Evolutionary conservation across 2,329 filamentous ascomycete species (phyloP), one percentile per base, ranked within the genome.

Genomic region (Thelonectria discophora): DNA sequence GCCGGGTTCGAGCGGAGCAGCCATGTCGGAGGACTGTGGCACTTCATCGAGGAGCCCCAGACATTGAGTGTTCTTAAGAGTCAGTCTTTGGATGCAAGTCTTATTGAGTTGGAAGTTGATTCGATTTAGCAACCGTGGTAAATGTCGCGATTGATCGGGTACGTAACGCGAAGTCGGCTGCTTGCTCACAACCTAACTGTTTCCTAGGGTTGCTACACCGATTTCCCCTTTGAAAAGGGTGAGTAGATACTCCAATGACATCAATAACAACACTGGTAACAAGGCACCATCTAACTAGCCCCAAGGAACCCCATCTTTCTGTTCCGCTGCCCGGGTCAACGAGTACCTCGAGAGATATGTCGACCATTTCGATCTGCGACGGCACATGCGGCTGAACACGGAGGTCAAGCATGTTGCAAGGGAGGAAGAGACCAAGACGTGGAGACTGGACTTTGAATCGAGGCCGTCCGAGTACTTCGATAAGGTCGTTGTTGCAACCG

Each of bases 21-120:
- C 46, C 76, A 75, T 56, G 67, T 81, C 17, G 80, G 80, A 10
- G 80, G 80, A 0, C 66, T 82, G 1, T 82, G 80, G 80, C 73
- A 76, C 17, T 80, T 75, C 60, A 78, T 73, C 11, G 70, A 73
- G 3, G 69, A 77, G 20, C 60, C 75, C 54, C 69, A 74, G 37
- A 78, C 77, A 62, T 72, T 62, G 59, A 71, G 69, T 20, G 75
- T 77, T 18, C 74, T 79, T 15, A 65, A 71, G 46, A 74, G 72
- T 74, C 69, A 68, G 66, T 73, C n/a, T 24, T 30, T 30, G 5
- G 2, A 8, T 42, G n/a, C 18, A 39, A 45, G 6, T n/a, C 20
- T 34, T 5, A 39, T 32, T 39, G 11, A 10, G 5, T 10, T 48
- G n/a, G n/a, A 43, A 20, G 40, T 50, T 60, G 40, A 50, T 24